These are phyloP conservation scores for Xylariaceae sp. DNA, from an alignment of 2,329 filamentous ascomycete genomes.

Conservation along the genomic window DNA sequence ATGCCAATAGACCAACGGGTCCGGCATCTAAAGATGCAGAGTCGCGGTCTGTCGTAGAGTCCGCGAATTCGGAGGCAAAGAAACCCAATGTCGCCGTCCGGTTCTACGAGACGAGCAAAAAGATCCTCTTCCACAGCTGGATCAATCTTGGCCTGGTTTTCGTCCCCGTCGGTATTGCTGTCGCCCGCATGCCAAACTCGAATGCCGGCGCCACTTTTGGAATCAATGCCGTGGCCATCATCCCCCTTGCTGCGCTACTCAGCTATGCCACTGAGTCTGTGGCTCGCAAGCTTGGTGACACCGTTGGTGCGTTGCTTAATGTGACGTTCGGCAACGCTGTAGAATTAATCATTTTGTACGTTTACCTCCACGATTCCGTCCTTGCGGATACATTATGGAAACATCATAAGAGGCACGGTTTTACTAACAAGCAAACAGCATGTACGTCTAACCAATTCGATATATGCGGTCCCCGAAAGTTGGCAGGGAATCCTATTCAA, in stretches of 20 bases:
- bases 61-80: conserved; percentile 26
- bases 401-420: not conserved
- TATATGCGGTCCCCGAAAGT: not conserved
- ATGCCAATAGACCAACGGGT: conserved; percentile 33
- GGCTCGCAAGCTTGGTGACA: conserved; percentile 65
- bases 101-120: conserved; percentile 48
- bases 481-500: not conserved
- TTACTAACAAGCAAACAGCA: conserved; percentile 24
- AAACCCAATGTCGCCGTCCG: conserved; percentile 31
- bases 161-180: conserved; percentile 69
- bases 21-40: conserved; percentile 45
- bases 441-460: conserved; percentile 19
- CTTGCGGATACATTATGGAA: not conserved
- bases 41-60: conserved; percentile 52
- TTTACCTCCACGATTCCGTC: conserved; percentile 1
- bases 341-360: conserved; percentile 70
- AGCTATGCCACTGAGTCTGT: conserved; percentile 71
- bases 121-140: conserved; percentile 66
- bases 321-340: conserved; percentile 76
- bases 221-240: conserved; percentile 69
- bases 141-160: conserved; percentile 73
- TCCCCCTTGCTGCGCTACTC: conserved; percentile 66
- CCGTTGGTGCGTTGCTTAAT: conserved; percentile 66
- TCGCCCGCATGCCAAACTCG: conserved; percentile 48
- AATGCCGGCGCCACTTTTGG: conserved; percentile 61